phyloP scores from a whole-genome alignment of 179 eudicot species.

The Corrigiola litoralis region DNA sequence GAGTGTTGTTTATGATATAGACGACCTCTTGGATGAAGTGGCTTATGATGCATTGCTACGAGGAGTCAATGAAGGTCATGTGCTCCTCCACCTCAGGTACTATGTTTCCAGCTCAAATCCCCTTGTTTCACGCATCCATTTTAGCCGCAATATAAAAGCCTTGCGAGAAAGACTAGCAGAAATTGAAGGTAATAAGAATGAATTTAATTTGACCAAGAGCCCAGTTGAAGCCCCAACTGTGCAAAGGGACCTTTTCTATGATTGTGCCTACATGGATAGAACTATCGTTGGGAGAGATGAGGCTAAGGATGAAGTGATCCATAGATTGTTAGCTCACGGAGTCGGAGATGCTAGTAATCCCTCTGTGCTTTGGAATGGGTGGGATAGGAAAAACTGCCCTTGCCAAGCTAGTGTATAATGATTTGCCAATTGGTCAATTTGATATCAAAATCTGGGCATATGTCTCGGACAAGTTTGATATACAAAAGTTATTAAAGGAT shows the following conservation, averaged over 20 bases:
- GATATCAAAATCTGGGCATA: slow-evolving; percentile 35
- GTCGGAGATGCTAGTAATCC: background rate
- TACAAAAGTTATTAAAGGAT: slow-evolving; percentile 23
- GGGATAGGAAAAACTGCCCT: slow-evolving; percentile 50
- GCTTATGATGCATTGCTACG: background rate
- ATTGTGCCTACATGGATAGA: background rate
- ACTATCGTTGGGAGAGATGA: slow-evolving; percentile 9
- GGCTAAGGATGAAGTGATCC: background rate
- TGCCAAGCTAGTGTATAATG: slow-evolving; percentile 31
- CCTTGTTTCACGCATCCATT: slow-evolving; percentile 9
- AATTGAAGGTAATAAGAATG: background rate
- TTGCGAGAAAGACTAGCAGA: background rate
- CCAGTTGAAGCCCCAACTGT: background rate
- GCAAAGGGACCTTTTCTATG: background rate
- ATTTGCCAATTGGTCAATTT: slow-evolving; percentile 17
- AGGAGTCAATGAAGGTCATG: background rate
- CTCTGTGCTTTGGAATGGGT: slow-evolving; percentile 37
- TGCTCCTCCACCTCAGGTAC: background rate
- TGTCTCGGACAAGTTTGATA: slow-evolving; percentile 26
- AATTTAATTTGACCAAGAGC: background rate
- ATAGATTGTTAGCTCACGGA: background rate
- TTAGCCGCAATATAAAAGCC: slow-evolving; percentile 12
- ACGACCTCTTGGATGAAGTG: background rate
- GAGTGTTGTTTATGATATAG: no score
- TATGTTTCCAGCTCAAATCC: background rate